Evolutionary conservation across 352 stramenopile species (phyloP).

Genomic region (Globisporangium nagaii): DNA sequence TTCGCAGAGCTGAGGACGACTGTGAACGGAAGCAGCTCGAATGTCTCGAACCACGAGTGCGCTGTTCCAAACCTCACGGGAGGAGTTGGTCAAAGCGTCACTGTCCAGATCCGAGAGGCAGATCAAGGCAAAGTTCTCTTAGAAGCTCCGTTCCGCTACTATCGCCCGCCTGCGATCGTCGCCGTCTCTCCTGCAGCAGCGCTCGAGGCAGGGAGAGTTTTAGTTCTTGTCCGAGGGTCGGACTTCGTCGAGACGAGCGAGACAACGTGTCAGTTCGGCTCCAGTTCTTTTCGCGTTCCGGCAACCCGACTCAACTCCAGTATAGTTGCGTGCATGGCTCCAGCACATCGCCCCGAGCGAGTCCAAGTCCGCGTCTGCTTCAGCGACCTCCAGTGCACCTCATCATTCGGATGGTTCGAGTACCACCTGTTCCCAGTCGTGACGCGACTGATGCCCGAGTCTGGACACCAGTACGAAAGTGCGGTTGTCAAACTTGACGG

Average conservation of each 20-base stretch:
- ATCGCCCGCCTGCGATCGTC: constrained; percentile 9
- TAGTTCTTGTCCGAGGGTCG: constrained; percentile 9
- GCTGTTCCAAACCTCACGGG: neutral
- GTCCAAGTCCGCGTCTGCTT: constrained; percentile 31
- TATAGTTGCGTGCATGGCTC: constrained; percentile 21
- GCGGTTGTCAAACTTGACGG: constrained; percentile 3
- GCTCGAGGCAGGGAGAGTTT: constrained; percentile 4
- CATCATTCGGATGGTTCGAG: constrained; percentile 8
- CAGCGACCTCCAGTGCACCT: constrained; percentile 13
- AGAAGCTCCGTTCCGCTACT: constrained; percentile 20
- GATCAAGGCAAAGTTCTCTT: constrained; percentile 16
- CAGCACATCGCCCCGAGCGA: constrained; percentile 18
- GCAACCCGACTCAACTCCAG: constrained; percentile 21
- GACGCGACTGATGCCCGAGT: constrained; percentile 11
- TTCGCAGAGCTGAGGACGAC: constrained; percentile 6
- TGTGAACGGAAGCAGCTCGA: neutral
- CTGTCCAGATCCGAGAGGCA: constrained; percentile 22
- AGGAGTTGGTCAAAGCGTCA: neutral
- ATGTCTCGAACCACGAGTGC: neutral
- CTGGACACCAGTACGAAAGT: constrained; percentile 10
- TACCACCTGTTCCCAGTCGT: constrained; percentile 14
- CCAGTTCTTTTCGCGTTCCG: neutral
- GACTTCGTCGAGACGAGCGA: constrained; percentile 12
- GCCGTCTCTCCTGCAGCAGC: constrained; percentile 1
- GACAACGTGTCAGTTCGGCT: constrained; percentile 11